Base-by-base conservation (phyloP, 1,139 yeast genomes). In the Candida smagusa region DNA sequence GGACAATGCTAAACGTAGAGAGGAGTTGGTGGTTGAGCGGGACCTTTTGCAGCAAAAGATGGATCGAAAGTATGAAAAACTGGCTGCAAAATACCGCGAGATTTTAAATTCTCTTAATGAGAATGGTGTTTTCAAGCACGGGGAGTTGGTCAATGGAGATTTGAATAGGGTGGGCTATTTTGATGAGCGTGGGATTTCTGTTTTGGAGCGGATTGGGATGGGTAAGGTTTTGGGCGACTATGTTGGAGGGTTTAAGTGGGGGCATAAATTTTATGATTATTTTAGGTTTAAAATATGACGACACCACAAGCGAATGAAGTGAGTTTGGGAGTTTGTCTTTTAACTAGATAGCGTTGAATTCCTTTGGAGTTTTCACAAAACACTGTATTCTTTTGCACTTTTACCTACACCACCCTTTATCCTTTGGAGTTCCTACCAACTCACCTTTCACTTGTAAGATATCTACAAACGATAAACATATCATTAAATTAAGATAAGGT, bases 201-300 rank as follows among this genome's bases (percentile, higher is more conserved):
- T 45, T 9, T 30, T 42, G 1, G 70, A 62, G 33, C 44, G 68
- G 27, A 33, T 49, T 4, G 69, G 68, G 0, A 43, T 58, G 47
- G 68, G 65, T 2, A 61, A 56, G 44, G 49, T 49, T 7, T 49
- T 70, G 33, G 61, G 61, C 2, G 74, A 69, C 39, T 63, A 60
- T 33, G 42, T 67, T 0, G 45, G 43, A 12, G 42, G 50, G 26
- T 69, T 53, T 46, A 54, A 52, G 33, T 54, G 61, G 52, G 75
- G 75, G 1, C 44, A 56, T 44, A 52, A 53, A 34, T 62, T 58
- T 37, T 56, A 51, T 33, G 52, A 58, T 32, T 49, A 56, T 36
- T 52, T 63, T 30, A 50, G 47, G 36, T 52, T 40, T 37, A 39
- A 28, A 28, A 19, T 36, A 13, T 31, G 19, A 16, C 19, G 19